Conservation (phyloP, 257 asterid species). For the Fraxinus americana region DNA sequence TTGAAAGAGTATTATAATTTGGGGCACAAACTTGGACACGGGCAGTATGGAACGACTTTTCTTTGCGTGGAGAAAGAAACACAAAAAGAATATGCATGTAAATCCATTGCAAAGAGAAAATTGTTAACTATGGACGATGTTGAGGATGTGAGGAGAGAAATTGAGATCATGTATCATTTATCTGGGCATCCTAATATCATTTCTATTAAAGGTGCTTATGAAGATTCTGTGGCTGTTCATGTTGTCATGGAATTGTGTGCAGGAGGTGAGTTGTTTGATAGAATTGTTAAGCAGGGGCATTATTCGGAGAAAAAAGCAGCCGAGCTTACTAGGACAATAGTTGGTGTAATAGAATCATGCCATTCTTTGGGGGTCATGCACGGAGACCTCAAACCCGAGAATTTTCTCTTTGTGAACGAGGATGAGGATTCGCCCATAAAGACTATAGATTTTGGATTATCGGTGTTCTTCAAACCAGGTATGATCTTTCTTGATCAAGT, state of each 20-base stretch:
- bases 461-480: conserved; percentile 18
- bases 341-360: conserved; percentile 11
- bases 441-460: conserved; percentile 17
- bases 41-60: conserved; percentile 13
- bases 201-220: conserved; percentile 20
- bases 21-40: conserved; percentile 18
- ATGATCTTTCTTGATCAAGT: conserved; percentile 9
- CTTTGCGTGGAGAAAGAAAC: conserved; percentile 1
- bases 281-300: conserved; percentile 17
- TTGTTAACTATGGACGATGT: conserved; percentile 17
- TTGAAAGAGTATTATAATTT: conserved; percentile 14
- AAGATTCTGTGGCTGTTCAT: conserved; percentile 17
- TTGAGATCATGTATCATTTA: conserved; percentile 23
- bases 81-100: not conserved
- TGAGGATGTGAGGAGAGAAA: conserved; percentile 22
- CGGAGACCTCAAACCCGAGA: conserved; percentile 14
- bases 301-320: conserved; percentile 20
- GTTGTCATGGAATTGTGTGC: conserved; percentile 17
- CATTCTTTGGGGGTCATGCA: conserved; percentile 23
- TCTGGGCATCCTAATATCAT: conserved; percentile 15
- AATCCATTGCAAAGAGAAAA: conserved; percentile 3
- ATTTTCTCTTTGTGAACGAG: conserved; percentile 2
- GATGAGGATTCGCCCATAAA: conserved; percentile 17
- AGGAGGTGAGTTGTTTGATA: conserved; percentile 17
- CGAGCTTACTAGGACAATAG: conserved; percentile 12